Evolutionary conservation across 1,284 basidiomycete genomes (phyloP), one percentile per base, ranked within the genome.

Genomic region (Cutaneotrichosporon arboriforme): DNA sequence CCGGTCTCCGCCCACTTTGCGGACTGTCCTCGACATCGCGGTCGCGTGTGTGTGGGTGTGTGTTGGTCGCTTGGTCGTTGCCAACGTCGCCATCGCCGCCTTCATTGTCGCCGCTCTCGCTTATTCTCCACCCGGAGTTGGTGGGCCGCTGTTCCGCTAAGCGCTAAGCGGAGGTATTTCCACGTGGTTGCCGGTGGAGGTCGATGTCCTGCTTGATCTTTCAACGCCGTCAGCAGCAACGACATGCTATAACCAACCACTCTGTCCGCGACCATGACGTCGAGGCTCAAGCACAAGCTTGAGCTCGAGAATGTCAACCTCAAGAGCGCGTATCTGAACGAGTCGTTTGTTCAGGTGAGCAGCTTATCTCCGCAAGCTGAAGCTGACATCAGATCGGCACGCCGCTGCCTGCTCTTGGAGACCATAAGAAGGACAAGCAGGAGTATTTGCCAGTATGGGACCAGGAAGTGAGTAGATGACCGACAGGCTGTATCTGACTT

Each of bases 371-470:
- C 12, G 12, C 5, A 18, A 4, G 22, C 13, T 23, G 23, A 3
- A 26, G 33, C 57, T 55, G 18, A 59, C 47, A 52, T 52, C 17
- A 90, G 88, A 90, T 91, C 69, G 94, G 90, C 8, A 97, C 90
- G 20, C 90, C 90, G 8, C 77, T 96, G 1, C 92, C 92, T 0
- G 85, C 90, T 1, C 81, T 97, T 17, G 87, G 88, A 62, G 90
- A 90, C 62, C 84, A 83, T 35, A 78, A 77, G 61, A 89, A 84
- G 69, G 94, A 97, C 70, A 84, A 81, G 13, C 87, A 89, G 60
- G 94, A 97, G 71, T 96, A 90, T 72, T 87, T 96, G 42, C 96
- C 94, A 0, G 74, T 94, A 48, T 98, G 96, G 96, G 90, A 98
- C 71, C 94, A 97, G 78, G 91, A 97, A 63, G 90, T 89, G 58